Evolutionary conservation across 805 yeast species (phyloP).

Genomic region (Saccharomycopsis babjevae): DNA sequence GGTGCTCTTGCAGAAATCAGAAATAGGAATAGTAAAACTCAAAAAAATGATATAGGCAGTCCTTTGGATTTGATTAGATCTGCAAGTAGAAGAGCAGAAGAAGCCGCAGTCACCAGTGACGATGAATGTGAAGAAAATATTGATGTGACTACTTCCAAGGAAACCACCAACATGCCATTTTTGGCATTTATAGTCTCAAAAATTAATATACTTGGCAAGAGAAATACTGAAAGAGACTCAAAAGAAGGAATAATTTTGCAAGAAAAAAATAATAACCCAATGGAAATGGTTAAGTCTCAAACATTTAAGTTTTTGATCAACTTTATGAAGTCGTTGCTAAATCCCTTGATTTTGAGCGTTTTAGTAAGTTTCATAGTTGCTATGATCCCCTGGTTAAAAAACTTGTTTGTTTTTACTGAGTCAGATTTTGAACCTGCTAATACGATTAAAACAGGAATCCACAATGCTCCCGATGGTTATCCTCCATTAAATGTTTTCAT

Average conservation of each 20-base stretch:
- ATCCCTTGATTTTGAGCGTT: conserved; percentile 66
- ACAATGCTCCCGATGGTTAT: conserved; percentile 69
- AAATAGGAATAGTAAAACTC: background rate
- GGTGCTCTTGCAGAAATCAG: conserved; percentile 21
- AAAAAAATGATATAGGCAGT: background rate
- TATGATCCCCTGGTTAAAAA: conserved; percentile 78
- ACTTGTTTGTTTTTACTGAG: conserved; percentile 47
- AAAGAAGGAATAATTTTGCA: background rate
- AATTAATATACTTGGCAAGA: background rate
- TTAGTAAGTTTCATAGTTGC: conserved; percentile 54
- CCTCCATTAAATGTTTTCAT: conserved; percentile 81
- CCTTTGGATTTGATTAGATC: background rate
- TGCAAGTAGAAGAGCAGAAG: background rate
- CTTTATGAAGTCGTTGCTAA: conserved; percentile 38
- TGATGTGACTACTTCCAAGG: background rate
- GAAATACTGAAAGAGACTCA: background rate
- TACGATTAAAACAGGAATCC: conserved; percentile 31
- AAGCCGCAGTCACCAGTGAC: background rate
- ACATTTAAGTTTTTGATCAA: conserved; percentile 19
- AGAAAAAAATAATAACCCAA: background rate
- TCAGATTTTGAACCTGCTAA: conserved; percentile 22
- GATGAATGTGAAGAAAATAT: background rate
- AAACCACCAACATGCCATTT: background rate
- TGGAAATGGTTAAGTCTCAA: conserved; percentile 17
- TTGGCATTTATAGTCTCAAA: background rate